Evolutionary conservation across 1,284 basidiomycete species (phyloP), one percentile per base, ranked within the genome.

Genomic region (Schizopora paradoxa): DNA sequence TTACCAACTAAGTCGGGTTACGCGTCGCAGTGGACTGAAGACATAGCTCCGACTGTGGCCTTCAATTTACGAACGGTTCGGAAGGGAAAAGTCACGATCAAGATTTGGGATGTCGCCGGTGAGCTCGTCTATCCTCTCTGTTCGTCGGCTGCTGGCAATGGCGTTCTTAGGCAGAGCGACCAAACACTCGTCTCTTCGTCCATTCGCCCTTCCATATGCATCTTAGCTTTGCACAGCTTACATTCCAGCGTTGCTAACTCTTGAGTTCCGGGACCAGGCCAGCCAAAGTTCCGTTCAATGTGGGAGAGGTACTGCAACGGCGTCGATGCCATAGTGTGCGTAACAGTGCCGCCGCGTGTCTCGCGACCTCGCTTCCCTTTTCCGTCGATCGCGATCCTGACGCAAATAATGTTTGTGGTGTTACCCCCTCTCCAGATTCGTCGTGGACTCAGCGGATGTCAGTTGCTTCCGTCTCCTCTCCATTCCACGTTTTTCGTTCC

Each of bases 251-350:
- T n/a, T n/a, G n/a, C n/a, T n/a, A n/a, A n/a, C n/a, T 5, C 25
- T 32, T 21, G 3, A 11, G 3, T 36, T 49, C 51, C 49, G 19
- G 32, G 47, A 29, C 49, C 56, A 73, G 93, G 93, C 13, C 94
- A 97, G 69, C 89, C 94, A 1, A 87, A 92, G 59, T 99, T 97
- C 60, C 80, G 94, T 22, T 83, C 82, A 32, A 88, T 88, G 79
- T 91, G 91, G 95, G 92, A 96, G 66, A 73, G 95, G 33, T 99
- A 98, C 63, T 96, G 93, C 64, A 79, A 86, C 48, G 94, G 94
- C 7, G 91, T 94, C 0, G 89, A 94, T 57, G 94, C 94, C 6
- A 87, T 99, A 37, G 80, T 98, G 83, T 97, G 65, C 60, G 91
- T 73, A 19, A 41, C 49, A 19, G 49, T 53, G 39, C n/a, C n/a